Conservation (phyloP, 805 yeast species). For the Brettanomyces bruxellensis region DNA sequence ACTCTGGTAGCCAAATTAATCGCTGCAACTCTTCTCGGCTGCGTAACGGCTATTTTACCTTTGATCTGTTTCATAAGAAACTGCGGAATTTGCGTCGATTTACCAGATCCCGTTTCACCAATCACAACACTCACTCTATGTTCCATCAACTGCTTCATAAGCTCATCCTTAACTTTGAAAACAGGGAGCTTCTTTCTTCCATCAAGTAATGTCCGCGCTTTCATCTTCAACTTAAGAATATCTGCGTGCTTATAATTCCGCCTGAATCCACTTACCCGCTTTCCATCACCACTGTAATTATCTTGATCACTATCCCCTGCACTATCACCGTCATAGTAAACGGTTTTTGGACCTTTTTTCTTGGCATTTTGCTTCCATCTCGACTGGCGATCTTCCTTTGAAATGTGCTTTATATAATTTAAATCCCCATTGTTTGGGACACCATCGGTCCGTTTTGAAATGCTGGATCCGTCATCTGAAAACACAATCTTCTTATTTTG, state of each 20-base stretch:
- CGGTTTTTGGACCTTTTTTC: no score
- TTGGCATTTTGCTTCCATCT: no score
- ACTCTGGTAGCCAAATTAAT: conserved; percentile 90
- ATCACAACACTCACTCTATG: conserved; percentile 72
- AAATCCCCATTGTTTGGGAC: not conserved
- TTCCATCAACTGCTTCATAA: conserved; percentile 42
- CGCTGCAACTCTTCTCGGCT: conserved; percentile 97
- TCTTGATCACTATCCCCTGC: conserved; percentile 8
- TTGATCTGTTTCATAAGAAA: conserved; percentile 55
- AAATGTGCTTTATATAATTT: no score
- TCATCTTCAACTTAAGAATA: conserved; percentile 25
- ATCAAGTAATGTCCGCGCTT: conserved; percentile 35
- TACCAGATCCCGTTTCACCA: conserved; percentile 98
- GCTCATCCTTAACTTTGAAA: conserved; percentile 56
- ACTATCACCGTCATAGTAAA: not conserved
- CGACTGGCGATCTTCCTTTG: no score
- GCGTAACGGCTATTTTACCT: conserved; percentile 74
- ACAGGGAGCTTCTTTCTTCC: conserved; percentile 63
- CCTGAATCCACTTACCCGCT: not conserved
- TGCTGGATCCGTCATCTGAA: not conserved
- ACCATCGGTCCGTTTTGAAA: not conserved
- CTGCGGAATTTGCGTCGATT: conserved; percentile 95
- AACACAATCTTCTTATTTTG: conserved; percentile 21
- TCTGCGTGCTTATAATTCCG: not conserved
- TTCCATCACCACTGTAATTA: not conserved